Conservation (phyloP, 202 grass and related monocot genomes). For the Elaeis oleifera region DNA sequence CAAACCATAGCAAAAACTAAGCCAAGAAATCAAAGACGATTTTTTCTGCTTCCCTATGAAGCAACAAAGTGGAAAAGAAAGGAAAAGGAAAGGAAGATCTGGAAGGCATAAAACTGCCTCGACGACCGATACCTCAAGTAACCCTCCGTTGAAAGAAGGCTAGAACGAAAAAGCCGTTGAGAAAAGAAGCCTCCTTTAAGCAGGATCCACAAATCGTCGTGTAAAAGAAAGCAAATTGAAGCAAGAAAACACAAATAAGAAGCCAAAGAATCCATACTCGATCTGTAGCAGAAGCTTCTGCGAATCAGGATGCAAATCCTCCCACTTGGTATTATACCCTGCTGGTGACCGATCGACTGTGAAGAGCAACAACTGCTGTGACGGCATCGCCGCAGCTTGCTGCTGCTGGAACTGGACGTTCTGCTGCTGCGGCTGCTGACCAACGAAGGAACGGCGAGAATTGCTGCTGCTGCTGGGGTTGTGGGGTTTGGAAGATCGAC, state of each 20-base stretch:
- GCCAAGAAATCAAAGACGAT: too few species aligned
- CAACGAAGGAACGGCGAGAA: too few species aligned
- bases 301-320: constrained; percentile 77
- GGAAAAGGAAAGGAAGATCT: background rate
- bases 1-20: too few species aligned
- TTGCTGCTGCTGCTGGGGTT: constrained; percentile 23
- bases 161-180: too few species aligned
- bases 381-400: constrained; percentile 19
- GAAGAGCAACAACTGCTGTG: constrained; percentile 55
- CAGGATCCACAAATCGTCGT: constrained; percentile 11
- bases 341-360: constrained; percentile 56
- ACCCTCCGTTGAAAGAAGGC: too few species aligned
- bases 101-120: background rate
- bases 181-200: constrained; percentile 3
- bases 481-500: constrained; percentile 8
- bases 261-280: constrained; percentile 39
- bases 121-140: too few species aligned
- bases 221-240: constrained; percentile 9
- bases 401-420: constrained; percentile 20
- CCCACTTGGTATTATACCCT: constrained; percentile 74
- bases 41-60: too few species aligned
- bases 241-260: constrained; percentile 10
- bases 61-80: too few species aligned
- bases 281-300: constrained; percentile 85
- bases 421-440: constrained; percentile 18